A percentile compares a stretch with the other conserved stretches of the same genome.
phyloP scores from a whole-genome alignment of 106 monocot species.

The Dendrobium chrysotoxum region DNA sequence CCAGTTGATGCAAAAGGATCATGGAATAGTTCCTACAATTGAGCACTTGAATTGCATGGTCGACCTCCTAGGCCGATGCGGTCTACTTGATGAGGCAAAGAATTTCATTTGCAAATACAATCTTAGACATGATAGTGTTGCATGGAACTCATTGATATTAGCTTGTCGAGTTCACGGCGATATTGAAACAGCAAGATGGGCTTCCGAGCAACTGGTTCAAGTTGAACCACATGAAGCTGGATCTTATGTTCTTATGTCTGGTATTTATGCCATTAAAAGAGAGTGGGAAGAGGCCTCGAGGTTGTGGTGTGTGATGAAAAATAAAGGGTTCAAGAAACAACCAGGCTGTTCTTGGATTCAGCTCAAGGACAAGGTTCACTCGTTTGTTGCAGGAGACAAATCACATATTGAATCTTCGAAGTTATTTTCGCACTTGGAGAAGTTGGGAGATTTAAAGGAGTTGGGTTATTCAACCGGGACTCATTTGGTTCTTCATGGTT shows the following conservation, averaged over 20 bases:
- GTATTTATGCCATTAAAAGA: conserved; percentile 44
- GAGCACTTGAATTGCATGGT: conserved; percentile 82
- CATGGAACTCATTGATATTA: conserved; percentile 66
- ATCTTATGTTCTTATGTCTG: conserved; percentile 55
- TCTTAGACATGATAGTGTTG: conserved; percentile 27
- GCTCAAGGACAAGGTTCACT: conserved; percentile 42
- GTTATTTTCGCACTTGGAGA: conserved; percentile 49
- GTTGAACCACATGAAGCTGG: conserved; percentile 46
- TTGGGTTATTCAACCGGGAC: conserved; percentile 34
- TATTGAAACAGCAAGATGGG: conserved; percentile 38
- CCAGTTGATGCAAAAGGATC: conserved; percentile 47
- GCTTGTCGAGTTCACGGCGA: conserved; percentile 52
- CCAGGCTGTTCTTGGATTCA: conserved; percentile 77
- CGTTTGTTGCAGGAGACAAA: conserved; percentile 46
- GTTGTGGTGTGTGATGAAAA: conserved; percentile 41
- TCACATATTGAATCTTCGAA: conserved; percentile 30
- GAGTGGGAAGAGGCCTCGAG: conserved; percentile 38
- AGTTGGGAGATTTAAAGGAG: conserved; percentile 42
- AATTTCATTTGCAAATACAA: conserved; percentile 57
- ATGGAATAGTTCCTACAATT: conserved; percentile 38
- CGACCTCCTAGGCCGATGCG: conserved; percentile 66
- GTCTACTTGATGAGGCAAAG: conserved; percentile 47
- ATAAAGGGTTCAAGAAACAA: conserved; percentile 39
- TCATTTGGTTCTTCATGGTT: conserved; percentile 39
- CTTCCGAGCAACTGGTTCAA: conserved; percentile 36